A percentile compares a stretch with the other conserved stretches of the same genome.
phyloP scores from a whole-genome alignment of 176 grass and related monocot species.

The Aegilops bicornis region DNA sequence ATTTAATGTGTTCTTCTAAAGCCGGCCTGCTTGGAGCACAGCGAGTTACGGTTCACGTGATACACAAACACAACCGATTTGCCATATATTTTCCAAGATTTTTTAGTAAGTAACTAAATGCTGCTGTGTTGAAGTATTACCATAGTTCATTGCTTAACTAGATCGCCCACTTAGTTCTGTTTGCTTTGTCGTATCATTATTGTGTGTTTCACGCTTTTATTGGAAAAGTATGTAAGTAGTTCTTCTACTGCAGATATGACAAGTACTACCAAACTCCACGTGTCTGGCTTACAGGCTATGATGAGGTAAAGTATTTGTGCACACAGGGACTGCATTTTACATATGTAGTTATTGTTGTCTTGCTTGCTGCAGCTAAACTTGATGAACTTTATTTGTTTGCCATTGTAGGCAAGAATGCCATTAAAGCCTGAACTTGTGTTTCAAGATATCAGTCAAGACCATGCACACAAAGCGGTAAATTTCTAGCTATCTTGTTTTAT shows the following conservation, averaged over 20 bases:
- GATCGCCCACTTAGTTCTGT: neutral
- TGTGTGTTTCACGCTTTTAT: neutral
- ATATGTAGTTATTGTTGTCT: neutral
- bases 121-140: conserved; percentile 8
- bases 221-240: conserved; percentile 1
- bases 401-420: conserved; percentile 75
- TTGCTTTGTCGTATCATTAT: neutral
- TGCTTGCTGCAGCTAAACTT: conserved; percentile 18
- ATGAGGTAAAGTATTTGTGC: conserved; percentile 65
- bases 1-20: neutral
- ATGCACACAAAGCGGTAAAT: conserved; percentile 87
- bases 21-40: neutral
- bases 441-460: conserved; percentile 99
- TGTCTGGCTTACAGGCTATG: conserved; percentile 98
- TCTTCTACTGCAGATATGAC: conserved; percentile 75
- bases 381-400: neutral
- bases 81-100: neutral
- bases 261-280: conserved; percentile 97
- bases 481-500: conserved; percentile 18
- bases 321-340: neutral
- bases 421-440: conserved; percentile 85
- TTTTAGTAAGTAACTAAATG: conserved; percentile 2
- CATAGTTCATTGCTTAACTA: neutral
- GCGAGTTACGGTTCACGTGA: neutral
- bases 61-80: conserved; percentile 1